phyloP scores from a whole-genome alignment of 345 rosid genomes.

The Lagerstroemia speciosa region DNA sequence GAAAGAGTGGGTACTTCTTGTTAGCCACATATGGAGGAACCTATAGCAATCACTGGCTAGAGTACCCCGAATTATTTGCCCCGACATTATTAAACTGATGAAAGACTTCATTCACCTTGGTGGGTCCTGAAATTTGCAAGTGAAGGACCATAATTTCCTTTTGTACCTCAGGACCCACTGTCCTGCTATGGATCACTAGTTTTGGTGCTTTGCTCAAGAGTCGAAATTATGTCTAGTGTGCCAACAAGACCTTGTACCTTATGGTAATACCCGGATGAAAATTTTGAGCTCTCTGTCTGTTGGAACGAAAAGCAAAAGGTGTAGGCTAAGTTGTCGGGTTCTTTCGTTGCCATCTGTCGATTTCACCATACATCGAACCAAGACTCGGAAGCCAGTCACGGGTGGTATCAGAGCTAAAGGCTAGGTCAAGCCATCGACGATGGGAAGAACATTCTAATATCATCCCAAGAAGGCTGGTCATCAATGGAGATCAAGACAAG shows the following conservation, averaged over 20 bases:
- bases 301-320: too few relatives aligned
- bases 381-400: too few relatives aligned
- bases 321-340: too few relatives aligned
- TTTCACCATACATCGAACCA: too few relatives aligned
- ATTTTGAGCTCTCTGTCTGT: too few relatives aligned
- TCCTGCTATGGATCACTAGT: not conserved
- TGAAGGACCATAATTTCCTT: not conserved
- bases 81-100: not conserved
- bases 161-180: not conserved
- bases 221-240: not conserved
- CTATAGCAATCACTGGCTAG: not conserved
- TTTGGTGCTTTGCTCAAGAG: not conserved
- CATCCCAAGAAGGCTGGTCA: not conserved
- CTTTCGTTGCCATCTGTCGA: too few relatives aligned
- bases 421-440: too few relatives aligned
- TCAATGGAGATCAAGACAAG: slow-evolving; percentile 1
- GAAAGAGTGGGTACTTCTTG: not conserved
- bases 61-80: not conserved
- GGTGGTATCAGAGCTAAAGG: too few relatives aligned
- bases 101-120: not conserved
- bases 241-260: too few relatives aligned
- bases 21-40: not conserved
- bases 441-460: too few relatives aligned
- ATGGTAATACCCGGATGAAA: too few relatives aligned
- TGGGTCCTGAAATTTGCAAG: not conserved